Evolutionary conservation across 306 rosid genomes (phyloP).

Genomic region (Elaeagnus macrophylla): DNA sequence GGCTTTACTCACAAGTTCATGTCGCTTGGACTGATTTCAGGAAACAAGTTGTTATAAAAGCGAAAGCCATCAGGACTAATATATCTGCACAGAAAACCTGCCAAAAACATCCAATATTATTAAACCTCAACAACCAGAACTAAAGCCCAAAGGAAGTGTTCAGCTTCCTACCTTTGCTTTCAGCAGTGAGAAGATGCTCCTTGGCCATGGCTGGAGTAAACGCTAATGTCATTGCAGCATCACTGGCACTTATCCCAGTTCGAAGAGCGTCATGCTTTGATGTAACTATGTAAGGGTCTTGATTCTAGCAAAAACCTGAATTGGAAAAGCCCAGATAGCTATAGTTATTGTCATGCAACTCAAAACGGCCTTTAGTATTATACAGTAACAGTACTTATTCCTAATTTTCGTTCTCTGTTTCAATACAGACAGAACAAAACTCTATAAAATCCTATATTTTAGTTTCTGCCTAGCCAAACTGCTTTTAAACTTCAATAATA

Average conservation of each 20-base stretch:
- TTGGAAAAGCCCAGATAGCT: constrained; percentile 8
- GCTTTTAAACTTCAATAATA: background rate
- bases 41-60: constrained; percentile 64
- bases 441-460: no score
- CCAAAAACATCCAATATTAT: constrained; percentile 23
- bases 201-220: constrained; percentile 96
- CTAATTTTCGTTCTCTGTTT: no score
- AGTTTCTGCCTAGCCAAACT: no score
- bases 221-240: constrained; percentile 84
- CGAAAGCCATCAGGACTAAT: constrained; percentile 88
- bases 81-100: constrained; percentile 93
- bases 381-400: background rate
- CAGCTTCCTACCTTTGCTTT: constrained; percentile 61
- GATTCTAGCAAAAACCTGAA: constrained; percentile 72
- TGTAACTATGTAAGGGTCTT: constrained; percentile 54
- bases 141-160: background rate
- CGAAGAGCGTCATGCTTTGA: constrained; percentile 70
- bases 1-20: constrained; percentile 56
- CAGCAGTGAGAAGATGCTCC: constrained; percentile 92
- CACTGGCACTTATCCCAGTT: constrained; percentile 83
- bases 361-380: constrained; percentile 9
- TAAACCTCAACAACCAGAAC: background rate
- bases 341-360: constrained; percentile 15
- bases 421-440: no score
- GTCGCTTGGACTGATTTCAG: constrained; percentile 51